These are phyloP conservation scores for Cavenderia fasciculata DNA, from an alignment of 78 protist genomes.

Conservation along the genomic window DNA sequence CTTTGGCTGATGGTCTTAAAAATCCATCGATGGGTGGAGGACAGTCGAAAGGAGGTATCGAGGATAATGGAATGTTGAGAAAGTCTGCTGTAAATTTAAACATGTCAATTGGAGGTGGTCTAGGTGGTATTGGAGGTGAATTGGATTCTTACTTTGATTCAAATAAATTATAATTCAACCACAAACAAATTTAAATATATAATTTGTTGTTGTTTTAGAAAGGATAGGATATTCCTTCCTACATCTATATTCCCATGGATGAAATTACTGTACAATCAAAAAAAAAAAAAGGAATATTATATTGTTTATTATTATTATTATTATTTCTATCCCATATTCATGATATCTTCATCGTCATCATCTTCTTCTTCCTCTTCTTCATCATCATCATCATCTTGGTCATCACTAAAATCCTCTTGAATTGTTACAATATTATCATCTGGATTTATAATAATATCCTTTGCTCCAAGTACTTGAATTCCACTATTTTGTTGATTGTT, in stretches of 20 bases:
- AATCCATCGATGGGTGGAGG: not conserved
- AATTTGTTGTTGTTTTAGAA: not conserved
- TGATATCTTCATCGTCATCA: not conserved
- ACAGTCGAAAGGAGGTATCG: not conserved
- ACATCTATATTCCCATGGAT: not conserved
- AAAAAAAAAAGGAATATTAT: not conserved
- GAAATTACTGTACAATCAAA: not conserved
- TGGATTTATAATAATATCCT: not conserved
- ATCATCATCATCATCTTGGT: not conserved
- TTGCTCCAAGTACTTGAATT: not conserved
- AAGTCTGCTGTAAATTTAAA: not conserved
- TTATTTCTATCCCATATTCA: not conserved
- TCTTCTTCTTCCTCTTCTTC: not conserved
- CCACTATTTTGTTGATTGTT: not conserved
- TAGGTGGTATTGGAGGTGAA: not conserved
- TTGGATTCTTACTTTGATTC: slow-evolving; percentile 2
- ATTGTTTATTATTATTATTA: not conserved
- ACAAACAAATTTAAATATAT: not conserved
- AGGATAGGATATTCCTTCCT: not conserved
- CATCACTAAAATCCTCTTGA: not conserved
- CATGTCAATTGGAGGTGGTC: not conserved
- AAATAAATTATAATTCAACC: not conserved
- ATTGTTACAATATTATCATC: not conserved
- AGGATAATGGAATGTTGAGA: not conserved
- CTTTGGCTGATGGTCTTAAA: not conserved